Base-by-base conservation (phyloP, 257 asterid species). In the Solanum appendiculatum region DNA sequence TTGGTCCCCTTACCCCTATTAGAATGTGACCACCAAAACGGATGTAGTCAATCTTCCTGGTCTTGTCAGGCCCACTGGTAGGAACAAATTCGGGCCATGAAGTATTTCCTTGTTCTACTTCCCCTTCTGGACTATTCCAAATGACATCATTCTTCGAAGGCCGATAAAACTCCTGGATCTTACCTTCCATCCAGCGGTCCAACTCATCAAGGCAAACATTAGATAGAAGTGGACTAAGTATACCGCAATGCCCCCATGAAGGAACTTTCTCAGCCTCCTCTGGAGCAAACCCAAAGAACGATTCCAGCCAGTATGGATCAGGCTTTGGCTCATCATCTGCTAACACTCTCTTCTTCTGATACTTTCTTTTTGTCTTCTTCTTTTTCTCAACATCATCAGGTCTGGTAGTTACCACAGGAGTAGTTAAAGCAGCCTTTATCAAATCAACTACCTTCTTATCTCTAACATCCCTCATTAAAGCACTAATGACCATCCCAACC, bases 51-150 rank as follows among this genome's bases (percentile, higher is more conserved):
- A 97, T 94, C 87, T 97, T 97, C 93, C 97, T 86, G 31, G 99
- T 97, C 92, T 95, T 97, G 89, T 97, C 99, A 3, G 98, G 99
- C 16, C 99, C 99, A 84, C 98, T 96, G 2, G 99, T 94, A 3
- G 99, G 99, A 36, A 97, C 99, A 86, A 97, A 97, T 87, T 97
- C 99, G 2, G 99, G 99, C 99, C 99, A 97, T 40, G 99, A 97
- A 36, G 99, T 97, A 87, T 95, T 97, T 42, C 98, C 99, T 86
- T 95, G 99, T 77, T 97, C 98, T 9, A 90, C 91, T 88, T 96
- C 98, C 73, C 96, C 98, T 20, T 94, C 94, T 6, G 97, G 93
- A 64, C 89, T 88, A 86, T 94, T 97, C 99, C 99, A 97, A 91
- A 97, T 95, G 88, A 97, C 98, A 86, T 97, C 99, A 87, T 86